A percentile compares a stretch with the other conserved stretches of the same genome.
phyloP scores from a whole-genome alignment of 306 rosid genomes.

The Morella rubra region DNA sequence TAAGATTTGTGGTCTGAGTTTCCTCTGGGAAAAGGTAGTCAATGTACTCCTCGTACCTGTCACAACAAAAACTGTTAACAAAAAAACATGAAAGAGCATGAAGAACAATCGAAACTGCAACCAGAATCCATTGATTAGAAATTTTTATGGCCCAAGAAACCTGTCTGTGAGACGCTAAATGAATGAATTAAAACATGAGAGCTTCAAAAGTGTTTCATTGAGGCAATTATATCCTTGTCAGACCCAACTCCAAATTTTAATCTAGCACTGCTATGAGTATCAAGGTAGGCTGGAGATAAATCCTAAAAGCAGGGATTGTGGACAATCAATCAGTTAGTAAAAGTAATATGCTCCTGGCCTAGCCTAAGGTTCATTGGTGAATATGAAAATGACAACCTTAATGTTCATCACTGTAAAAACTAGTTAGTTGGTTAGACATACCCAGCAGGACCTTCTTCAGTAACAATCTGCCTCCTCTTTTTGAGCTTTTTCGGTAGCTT shows the following conservation, averaged over 20 bases:
- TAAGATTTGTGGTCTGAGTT: constrained; percentile 80
- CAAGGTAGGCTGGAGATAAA: neutral
- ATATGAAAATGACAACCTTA: neutral
- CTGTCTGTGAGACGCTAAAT: neutral
- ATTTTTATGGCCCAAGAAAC: neutral
- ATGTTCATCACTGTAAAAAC: neutral
- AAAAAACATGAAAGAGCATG: constrained; percentile 6
- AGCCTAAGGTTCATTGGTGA: too few relatives aligned
- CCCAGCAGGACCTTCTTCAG: constrained; percentile 87
- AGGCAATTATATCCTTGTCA: neutral
- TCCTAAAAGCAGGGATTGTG: neutral
- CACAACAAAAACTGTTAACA: constrained; percentile 30
- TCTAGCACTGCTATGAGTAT: neutral
- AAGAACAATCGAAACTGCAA: neutral
- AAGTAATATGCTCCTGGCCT: neutral
- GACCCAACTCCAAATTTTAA: neutral
- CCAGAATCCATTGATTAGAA: neutral
- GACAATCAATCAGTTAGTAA: neutral
- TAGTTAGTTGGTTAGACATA: constrained; percentile 34
- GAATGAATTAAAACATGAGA: neutral
- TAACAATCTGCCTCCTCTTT: constrained; percentile 65
- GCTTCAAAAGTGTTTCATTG: neutral
- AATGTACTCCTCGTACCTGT: constrained; percentile 81
- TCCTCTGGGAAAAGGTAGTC: constrained; percentile 87
- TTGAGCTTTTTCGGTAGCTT: constrained; percentile 93